These are phyloP conservation scores for Penicillium thymicola DNA, from an alignment of 2,329 filamentous ascomycete species.

Conservation along the genomic window DNA sequence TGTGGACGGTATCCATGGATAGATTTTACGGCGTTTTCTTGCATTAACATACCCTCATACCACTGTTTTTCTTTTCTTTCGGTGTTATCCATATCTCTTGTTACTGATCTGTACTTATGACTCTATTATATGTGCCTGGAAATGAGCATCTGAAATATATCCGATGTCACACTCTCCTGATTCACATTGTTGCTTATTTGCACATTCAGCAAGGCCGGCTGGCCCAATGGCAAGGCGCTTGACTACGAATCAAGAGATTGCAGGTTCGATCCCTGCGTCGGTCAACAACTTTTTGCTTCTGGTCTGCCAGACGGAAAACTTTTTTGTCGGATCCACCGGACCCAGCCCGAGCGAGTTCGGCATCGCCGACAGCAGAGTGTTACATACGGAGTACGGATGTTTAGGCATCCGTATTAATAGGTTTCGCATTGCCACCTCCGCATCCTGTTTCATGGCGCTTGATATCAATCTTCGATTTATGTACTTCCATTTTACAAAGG, in stretches of 20 bases:
- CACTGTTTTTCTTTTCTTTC: background rate
- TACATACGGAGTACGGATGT: background rate
- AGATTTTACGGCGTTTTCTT: background rate
- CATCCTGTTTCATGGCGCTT: background rate
- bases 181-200: accelerated
- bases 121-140: background rate
- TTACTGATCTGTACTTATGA: background rate
- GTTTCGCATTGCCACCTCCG: background rate
- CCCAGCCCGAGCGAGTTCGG: background rate
- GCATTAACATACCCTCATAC: background rate
- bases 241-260: conserved; percentile 54
- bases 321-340: conserved; percentile 4
- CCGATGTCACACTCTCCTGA: accelerated
- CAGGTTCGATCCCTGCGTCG: conserved; percentile 46
- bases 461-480: background rate
- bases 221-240: conserved; percentile 52
- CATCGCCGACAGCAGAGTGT: background rate
- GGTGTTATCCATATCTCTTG: background rate
- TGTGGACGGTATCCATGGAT: background rate
- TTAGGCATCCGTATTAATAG: background rate
- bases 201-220: conserved; percentile 24
- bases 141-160: background rate
- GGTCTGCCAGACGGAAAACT: background rate
- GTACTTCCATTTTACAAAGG: background rate
- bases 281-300: conserved; percentile 19